These are phyloP conservation scores for Lodderomyces margitis DNA, from an alignment of 1,139 yeast species.

Conservation along the genomic window DNA sequence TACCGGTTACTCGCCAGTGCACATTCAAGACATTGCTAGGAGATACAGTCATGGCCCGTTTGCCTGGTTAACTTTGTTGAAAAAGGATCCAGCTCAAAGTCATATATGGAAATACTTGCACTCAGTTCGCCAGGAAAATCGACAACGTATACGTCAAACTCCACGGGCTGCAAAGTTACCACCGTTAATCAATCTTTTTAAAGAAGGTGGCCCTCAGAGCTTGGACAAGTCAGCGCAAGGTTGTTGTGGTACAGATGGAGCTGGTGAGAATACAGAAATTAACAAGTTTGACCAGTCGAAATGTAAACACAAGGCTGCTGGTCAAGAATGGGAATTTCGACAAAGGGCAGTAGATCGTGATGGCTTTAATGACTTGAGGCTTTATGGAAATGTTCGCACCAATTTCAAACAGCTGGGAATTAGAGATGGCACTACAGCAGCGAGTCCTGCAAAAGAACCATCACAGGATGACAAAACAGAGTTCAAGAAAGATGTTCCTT, in stretches of 20 bases:
- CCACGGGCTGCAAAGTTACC: conserved; percentile 3
- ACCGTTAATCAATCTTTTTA: not conserved
- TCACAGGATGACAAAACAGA: not conserved
- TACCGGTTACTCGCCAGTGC: conserved; percentile 28
- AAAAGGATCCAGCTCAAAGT: conserved; percentile 31
- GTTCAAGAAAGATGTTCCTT: not conserved
- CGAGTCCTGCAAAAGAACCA: not conserved
- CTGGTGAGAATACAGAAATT: not conserved
- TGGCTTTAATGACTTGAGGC: conserved; percentile 28
- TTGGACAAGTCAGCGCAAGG: not conserved
- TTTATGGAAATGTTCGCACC: conserved; percentile 20
- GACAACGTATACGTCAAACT: conserved; percentile 16
- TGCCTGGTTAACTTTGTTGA: conserved; percentile 39
- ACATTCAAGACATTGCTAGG: conserved; percentile 23
- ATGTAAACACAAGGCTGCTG: not conserved
- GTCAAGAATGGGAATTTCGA: conserved; percentile 19
- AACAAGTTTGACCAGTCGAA: not conserved
- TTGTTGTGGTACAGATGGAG: conserved; percentile 2
- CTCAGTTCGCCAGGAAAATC: not conserved
- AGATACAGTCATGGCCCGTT: conserved; percentile 38
- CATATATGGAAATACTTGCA: conserved; percentile 17
- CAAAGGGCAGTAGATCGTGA: conserved; percentile 29
- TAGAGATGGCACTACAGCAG: conserved; percentile 7
- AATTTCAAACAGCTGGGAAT: conserved; percentile 9
- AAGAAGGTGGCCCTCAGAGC: not conserved